Evolutionary conservation across 306 rosid species (phyloP).

Genomic region (Ormosia emarginata): DNA sequence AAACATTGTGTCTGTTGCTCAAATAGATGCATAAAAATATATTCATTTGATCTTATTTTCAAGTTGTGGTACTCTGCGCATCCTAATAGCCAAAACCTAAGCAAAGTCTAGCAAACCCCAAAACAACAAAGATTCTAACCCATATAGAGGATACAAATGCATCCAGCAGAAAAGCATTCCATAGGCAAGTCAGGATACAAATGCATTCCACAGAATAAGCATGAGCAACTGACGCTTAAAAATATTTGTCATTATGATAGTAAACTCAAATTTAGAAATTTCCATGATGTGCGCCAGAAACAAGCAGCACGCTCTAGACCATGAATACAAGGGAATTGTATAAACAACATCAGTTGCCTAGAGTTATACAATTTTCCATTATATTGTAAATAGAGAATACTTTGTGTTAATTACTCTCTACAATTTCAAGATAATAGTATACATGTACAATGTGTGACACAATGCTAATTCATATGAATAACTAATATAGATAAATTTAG

Average conservation of each 20-base stretch:
- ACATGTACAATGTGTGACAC: not conserved
- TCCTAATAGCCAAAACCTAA: slow-evolving; percentile 35
- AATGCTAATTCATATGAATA: not conserved
- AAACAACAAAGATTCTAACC: slow-evolving; percentile 51
- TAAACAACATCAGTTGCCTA: not conserved
- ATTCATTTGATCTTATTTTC: not conserved
- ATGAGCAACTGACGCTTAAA: slow-evolving; percentile 16
- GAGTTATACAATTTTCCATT: not conserved
- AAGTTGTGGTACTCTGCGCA: not conserved
- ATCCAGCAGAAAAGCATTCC: slow-evolving; percentile 52
- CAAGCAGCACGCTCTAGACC: not conserved
- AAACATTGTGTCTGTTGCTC: not conserved
- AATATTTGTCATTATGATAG: not conserved
- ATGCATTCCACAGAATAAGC: not conserved
- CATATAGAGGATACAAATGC: slow-evolving; percentile 52
- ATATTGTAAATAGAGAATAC: not conserved
- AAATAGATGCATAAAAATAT: not conserved
- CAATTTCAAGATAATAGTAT: not conserved
- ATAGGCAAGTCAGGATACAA: slow-evolving; percentile 70
- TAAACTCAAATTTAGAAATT: not conserved
- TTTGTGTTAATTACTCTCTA: not conserved
- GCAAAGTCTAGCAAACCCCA: slow-evolving; percentile 55
- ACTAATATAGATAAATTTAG: not conserved
- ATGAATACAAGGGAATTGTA: not conserved
- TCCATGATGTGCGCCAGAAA: not conserved